Base-by-base conservation (phyloP, 2,329 filamentous ascomycete genomes). In the Botrytis hyacinthi region DNA sequence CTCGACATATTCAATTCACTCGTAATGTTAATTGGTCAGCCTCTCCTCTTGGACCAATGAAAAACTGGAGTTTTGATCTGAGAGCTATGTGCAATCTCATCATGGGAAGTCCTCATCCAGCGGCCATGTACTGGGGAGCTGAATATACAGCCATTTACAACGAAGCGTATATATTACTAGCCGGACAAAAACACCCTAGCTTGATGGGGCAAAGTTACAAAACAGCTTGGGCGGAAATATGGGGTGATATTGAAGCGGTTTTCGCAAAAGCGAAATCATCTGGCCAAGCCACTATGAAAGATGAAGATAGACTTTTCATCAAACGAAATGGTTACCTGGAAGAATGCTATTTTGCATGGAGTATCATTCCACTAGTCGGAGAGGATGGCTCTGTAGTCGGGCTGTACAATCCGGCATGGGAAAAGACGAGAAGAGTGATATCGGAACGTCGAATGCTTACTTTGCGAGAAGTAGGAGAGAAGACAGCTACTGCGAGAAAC, bases 201-300 rank as follows among this genome's bases (percentile, higher is more conserved):
- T 82, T 95, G 8, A 95, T 96, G 91, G 93, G 93, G 2, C 85
- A 88, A 80, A 88, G 86, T 74, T 95, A 94, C 78, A 83, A 84
- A 62, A 86, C 46, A 32, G 90, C 88, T 1, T 95, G 92, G 92
- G 76, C 85, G 0, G 93, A 95, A 80, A 91, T 95, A 9, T 95
- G 92, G 92, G 84, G 89, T 35, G 88, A 90, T 8, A 86, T 95
- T 18, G 86, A 90, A 76, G 89, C 89, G 3, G 86, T 92, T 0
- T 93, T 96, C 76, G 84, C 87, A 29, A 89, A 85, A 74, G 93
- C 93, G 0, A 88, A 87, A 81, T 82, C 87, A 57, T 91, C 90
- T 7, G 93, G 93, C 0, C 90, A 94, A 82, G 91, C 93, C 0
- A 94, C 91, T 0, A 93, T 95, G 91, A 95, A 94, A 81, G 90